phyloP scores from a whole-genome alignment of 1,139 yeast genomes.

The Debaryomycetaceae sp. region DNA sequence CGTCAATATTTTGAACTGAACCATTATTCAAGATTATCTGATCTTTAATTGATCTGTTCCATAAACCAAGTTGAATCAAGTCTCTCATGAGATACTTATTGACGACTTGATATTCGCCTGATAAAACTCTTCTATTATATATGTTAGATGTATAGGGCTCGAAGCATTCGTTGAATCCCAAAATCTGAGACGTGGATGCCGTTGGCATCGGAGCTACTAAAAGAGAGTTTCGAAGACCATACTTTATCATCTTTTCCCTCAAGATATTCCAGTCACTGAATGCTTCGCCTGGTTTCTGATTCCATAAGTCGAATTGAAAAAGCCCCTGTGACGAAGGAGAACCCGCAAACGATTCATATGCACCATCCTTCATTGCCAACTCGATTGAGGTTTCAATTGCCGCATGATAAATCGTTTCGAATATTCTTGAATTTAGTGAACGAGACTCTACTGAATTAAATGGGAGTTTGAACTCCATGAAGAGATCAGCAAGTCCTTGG shows the following conservation, averaged over 20 bases:
- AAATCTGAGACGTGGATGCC: slow-evolving; percentile 87
- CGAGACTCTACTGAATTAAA: slow-evolving; percentile 76
- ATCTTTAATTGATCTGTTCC: slow-evolving; percentile 54
- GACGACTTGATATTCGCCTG: slow-evolving; percentile 62
- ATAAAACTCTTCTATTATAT: slow-evolving; percentile 56
- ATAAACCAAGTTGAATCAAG: slow-evolving; percentile 51
- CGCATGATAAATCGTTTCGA: slow-evolving; percentile 87
- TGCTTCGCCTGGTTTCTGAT: slow-evolving; percentile 63
- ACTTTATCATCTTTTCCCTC: slow-evolving; percentile 54
- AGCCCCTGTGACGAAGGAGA: slow-evolving; percentile 82
- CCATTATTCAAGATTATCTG: slow-evolving; percentile 52
- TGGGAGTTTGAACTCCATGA: slow-evolving; percentile 70
- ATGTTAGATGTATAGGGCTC: slow-evolving; percentile 69
- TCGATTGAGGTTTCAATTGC: slow-evolving; percentile 80
- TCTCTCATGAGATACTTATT: slow-evolving; percentile 54
- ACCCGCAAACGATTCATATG: slow-evolving; percentile 66
- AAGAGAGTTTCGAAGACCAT: slow-evolving; percentile 79
- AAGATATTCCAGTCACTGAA: slow-evolving; percentile 72
- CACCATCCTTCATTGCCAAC: slow-evolving; percentile 61
- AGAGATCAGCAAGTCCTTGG: slow-evolving; percentile 88
- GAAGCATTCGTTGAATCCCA: slow-evolving; percentile 87
- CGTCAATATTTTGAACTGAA: slow-evolving; percentile 49
- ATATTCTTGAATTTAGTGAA: slow-evolving; percentile 69
- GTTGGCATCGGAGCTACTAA: slow-evolving; percentile 94
- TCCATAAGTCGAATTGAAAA: slow-evolving; percentile 81